Conservation (phyloP, 2,329 filamentous ascomycete species). For the Aspergillus brasiliensis region DNA sequence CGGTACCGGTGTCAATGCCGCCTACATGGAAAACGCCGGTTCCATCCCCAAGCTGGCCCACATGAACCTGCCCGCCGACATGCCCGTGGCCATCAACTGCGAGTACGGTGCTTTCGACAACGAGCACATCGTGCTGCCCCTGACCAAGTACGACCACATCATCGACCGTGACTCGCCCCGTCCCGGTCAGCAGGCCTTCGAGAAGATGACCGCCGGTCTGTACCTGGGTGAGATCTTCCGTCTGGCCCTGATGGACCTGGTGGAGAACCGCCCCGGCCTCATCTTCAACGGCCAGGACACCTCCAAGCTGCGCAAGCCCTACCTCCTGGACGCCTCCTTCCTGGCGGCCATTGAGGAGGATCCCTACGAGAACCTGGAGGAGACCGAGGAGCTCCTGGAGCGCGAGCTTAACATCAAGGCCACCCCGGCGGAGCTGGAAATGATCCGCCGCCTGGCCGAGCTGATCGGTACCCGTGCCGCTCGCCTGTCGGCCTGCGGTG, state of each 20-base stretch:
- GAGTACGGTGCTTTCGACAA: conserved; percentile 98
- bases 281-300: conserved; percentile 87
- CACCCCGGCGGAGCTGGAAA: conserved; percentile 78
- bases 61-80: conserved; percentile 80
- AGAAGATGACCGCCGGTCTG: conserved; percentile 96
- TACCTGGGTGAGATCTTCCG: conserved; percentile 96
- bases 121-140: conserved; percentile 82
- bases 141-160: conserved; percentile 80
- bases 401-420: conserved; percentile 71
- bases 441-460: conserved; percentile 85
- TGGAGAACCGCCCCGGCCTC: conserved; percentile 72
- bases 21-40: conserved; percentile 93
- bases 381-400: conserved; percentile 81
- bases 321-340: conserved; percentile 91
- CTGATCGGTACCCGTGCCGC: conserved; percentile 93
- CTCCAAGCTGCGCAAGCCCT: conserved; percentile 76
- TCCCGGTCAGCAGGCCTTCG: conserved; percentile 91
- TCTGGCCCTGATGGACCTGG: conserved; percentile 78
- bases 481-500: conserved; percentile 88
- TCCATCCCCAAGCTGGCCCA: conserved; percentile 92
- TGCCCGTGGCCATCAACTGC: conserved; percentile 94
- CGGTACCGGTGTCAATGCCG: conserved; percentile 95
- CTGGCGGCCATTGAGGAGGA: conserved; percentile 92
- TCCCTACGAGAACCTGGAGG: conserved; percentile 90
- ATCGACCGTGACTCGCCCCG: conserved; percentile 91